Conservation (phyloP, 2,329 filamentous ascomycete species). For the Fusarium sp. region DNA sequence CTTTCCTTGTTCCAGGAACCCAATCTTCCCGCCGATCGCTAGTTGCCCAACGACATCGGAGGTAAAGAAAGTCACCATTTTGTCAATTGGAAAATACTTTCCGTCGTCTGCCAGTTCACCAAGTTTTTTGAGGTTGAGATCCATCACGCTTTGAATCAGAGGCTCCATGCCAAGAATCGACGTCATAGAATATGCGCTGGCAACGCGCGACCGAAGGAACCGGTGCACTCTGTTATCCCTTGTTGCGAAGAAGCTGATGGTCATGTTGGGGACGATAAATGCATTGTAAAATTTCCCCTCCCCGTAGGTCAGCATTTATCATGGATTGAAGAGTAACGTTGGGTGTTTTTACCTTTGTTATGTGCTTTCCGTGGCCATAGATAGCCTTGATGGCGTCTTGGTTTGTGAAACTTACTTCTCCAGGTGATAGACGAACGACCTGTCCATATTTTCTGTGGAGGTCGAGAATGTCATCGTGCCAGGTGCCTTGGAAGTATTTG, state of each 20-base stretch:
- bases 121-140: conserved; percentile 18
- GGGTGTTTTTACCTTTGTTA: conserved; percentile 1
- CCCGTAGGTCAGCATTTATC: background rate
- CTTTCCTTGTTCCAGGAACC: conserved; percentile 21
- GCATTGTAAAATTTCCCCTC: conserved; percentile 22
- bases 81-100: background rate
- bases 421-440: conserved; percentile 25
- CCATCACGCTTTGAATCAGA: conserved; percentile 18
- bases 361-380: conserved; percentile 22
- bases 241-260: conserved; percentile 22
- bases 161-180: conserved; percentile 25
- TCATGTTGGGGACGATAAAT: conserved; percentile 29
- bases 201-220: conserved; percentile 20
- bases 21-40: conserved; percentile 26
- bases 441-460: conserved; percentile 23
- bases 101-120: conserved; percentile 1
- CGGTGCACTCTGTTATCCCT: conserved; percentile 22
- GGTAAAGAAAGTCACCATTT: conserved; percentile 24
- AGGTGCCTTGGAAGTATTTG: conserved; percentile 24
- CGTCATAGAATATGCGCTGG: conserved; percentile 29
- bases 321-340: background rate
- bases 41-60: conserved; percentile 23
- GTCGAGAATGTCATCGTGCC: conserved; percentile 19
- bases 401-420: conserved; percentile 22
- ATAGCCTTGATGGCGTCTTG: conserved; percentile 1